Evolutionary conservation across 345 rosid genomes (phyloP).

Genomic region (Clausena lansium): DNA sequence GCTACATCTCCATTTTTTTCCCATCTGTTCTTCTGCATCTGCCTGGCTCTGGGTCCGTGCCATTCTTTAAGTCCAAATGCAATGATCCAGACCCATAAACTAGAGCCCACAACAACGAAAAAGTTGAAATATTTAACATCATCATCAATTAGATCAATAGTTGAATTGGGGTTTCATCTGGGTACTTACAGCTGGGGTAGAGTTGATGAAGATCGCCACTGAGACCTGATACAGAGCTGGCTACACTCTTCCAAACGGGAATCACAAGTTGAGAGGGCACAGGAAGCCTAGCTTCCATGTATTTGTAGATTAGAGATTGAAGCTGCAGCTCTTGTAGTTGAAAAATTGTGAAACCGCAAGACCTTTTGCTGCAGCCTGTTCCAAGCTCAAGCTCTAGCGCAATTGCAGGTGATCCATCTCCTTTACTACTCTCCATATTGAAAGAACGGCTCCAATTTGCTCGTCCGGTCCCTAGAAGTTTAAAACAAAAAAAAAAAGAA

Average conservation of each 20-base stretch:
- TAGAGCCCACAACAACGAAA: not conserved
- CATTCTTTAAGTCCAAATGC: slow-evolving; percentile 28
- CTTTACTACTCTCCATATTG: slow-evolving; percentile 24
- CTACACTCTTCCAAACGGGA: slow-evolving; percentile 47
- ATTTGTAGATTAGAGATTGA: slow-evolving; percentile 41
- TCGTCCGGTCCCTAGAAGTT: slow-evolving; percentile 18
- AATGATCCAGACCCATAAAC: slow-evolving; percentile 20
- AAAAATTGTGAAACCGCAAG: slow-evolving; percentile 36
- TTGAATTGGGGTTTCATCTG: not conserved
- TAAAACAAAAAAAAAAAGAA: too few relatives aligned
- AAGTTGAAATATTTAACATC: not conserved
- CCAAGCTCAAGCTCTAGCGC: slow-evolving; percentile 46
- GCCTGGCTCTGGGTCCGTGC: slow-evolving; percentile 45
- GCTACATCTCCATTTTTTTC: slow-evolving; percentile 63
- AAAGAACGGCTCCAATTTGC: slow-evolving; percentile 16
- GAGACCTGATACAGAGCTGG: slow-evolving; percentile 21
- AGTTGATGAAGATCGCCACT: slow-evolving; percentile 27
- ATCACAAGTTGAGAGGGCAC: slow-evolving; percentile 46
- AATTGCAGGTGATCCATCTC: slow-evolving; percentile 27
- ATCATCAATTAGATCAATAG: not conserved
- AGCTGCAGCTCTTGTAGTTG: slow-evolving; percentile 50
- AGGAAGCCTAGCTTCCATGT: slow-evolving; percentile 37
- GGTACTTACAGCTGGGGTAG: slow-evolving; percentile 35
- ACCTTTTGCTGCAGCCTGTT: slow-evolving; percentile 1
- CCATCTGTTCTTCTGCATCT: slow-evolving; percentile 63